Evolutionary conservation across 208 protist species (phyloP).

Genomic region (Wallacemonas sp.): DNA sequence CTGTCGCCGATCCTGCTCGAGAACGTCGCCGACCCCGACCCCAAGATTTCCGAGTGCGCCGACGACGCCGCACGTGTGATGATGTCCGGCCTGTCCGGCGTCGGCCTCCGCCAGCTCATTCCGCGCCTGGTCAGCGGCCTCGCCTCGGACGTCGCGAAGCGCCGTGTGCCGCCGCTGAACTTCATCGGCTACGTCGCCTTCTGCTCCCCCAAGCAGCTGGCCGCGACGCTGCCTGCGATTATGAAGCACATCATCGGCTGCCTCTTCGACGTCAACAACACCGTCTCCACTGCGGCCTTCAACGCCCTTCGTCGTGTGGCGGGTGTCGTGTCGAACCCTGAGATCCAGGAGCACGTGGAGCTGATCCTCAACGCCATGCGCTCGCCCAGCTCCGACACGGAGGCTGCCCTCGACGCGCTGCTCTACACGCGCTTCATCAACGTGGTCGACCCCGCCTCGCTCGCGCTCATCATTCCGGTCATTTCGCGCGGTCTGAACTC

Average conservation of each 20-base stretch:
- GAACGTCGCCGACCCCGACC: conserved; percentile 81
- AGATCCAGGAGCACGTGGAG: conserved; percentile 92
- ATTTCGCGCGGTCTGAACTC: conserved; percentile 79
- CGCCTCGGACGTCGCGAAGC: conserved; percentile 79
- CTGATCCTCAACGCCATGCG: conserved; percentile 88
- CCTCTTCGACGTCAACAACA: conserved; percentile 90
- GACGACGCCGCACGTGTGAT: conserved; percentile 85
- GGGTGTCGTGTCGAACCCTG: conserved; percentile 88
- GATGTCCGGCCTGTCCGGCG: conserved; percentile 73
- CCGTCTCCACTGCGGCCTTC: conserved; percentile 78
- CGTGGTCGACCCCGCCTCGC: conserved; percentile 89
- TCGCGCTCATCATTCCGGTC: conserved; percentile 93
- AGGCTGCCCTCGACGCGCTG: conserved; percentile 90
- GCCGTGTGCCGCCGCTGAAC: conserved; percentile 81
- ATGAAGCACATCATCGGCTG: conserved; percentile 88
- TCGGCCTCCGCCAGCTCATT: conserved; percentile 90
- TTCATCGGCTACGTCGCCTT: conserved; percentile 93
- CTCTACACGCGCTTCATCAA: conserved; percentile 94
- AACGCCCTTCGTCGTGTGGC: conserved; percentile 88
- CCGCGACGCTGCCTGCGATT: conserved; percentile 86
- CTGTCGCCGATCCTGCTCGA: conserved; percentile 73
- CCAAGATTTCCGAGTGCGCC: conserved; percentile 86
- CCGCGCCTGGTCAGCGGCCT: conserved; percentile 74
- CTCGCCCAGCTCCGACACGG: conserved; percentile 87
- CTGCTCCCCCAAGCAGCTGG: conserved; percentile 91